These are phyloP conservation scores for Stephanodiscus minutulus DNA, from an alignment of 108 stramenopile species.

Conservation along the genomic window DNA sequence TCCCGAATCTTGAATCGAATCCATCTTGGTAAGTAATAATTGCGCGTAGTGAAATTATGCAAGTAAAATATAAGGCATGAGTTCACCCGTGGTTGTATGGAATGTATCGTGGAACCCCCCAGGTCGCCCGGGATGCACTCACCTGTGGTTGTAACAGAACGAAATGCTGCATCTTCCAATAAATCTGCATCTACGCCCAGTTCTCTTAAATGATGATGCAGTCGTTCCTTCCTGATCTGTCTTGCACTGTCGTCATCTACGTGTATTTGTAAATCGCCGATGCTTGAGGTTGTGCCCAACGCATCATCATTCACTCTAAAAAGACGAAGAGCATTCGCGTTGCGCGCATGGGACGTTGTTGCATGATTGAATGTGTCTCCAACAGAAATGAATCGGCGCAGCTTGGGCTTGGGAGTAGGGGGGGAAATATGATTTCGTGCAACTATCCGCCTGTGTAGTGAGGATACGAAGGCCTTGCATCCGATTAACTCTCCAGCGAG, in stretches of 20 bases:
- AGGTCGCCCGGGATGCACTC: too few relatives aligned
- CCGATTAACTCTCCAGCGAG: background rate
- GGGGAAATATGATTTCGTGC: background rate
- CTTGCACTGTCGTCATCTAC: conserved; percentile 9
- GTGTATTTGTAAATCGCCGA: background rate
- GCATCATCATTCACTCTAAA: conserved; percentile 1
- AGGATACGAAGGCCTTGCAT: conserved; percentile 9
- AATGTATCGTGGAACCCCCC: too few relatives aligned
- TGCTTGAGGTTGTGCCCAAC: background rate
- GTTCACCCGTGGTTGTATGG: conserved; percentile 41
- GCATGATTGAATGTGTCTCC: background rate
- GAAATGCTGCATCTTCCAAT: conserved; percentile 56
- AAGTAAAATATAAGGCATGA: background rate
- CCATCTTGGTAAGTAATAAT: conserved; percentile 26
- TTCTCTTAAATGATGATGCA: conserved; percentile 46
- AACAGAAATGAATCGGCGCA: background rate
- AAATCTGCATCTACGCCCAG: conserved; percentile 55
- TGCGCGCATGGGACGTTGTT: conserved; percentile 5
- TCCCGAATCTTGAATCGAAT: conserved; percentile 70
- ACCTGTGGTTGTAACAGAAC: conserved; percentile 56
- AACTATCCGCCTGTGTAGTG: conserved; percentile 1
- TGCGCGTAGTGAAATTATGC: background rate
- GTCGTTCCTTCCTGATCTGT: conserved; percentile 30
- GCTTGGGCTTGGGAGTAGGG: background rate
- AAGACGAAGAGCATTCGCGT: background rate